Percentiles rank a stretch among this genome's conserved stretches.
phyloP scores from a whole-genome alignment of 129 eudicot species.

The Oenanthe sinensis region DNA sequence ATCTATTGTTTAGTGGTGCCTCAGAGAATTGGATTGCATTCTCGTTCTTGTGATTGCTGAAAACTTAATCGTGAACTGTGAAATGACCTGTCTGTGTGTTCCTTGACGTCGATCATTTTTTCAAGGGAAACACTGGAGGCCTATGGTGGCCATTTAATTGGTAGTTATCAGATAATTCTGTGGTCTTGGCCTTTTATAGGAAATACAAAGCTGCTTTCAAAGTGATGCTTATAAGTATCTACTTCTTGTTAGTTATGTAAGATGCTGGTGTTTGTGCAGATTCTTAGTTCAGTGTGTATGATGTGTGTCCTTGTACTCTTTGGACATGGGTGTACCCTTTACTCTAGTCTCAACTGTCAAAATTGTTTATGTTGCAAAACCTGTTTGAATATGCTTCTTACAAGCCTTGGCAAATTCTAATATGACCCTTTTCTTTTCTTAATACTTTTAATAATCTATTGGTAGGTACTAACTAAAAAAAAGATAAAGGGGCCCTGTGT shows the following conservation, averaged over 20 bases:
- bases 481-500: not conserved
- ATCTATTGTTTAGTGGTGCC: not conserved
- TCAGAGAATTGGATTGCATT: not conserved
- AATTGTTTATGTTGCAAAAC: not conserved
- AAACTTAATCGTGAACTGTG: not conserved
- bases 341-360: not conserved
- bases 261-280: not conserved
- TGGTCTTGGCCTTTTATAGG: not conserved
- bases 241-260: not conserved
- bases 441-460: not conserved
- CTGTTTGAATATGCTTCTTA: not conserved
- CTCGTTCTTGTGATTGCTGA: not conserved
- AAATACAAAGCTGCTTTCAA: not conserved
- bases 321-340: not conserved
- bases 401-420: not conserved
- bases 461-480: not conserved
- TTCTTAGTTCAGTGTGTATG: not conserved
- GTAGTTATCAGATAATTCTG: not conserved
- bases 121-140: not conserved
- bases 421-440: not conserved
- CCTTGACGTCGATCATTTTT: not conserved
- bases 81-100: not conserved
- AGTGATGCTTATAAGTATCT: not conserved
- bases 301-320: not conserved
- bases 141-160: not conserved